These are phyloP conservation scores for Aureobasidium uvarum DNA, from an alignment of 2,329 filamentous ascomycete genomes.

Conservation along the genomic window DNA sequence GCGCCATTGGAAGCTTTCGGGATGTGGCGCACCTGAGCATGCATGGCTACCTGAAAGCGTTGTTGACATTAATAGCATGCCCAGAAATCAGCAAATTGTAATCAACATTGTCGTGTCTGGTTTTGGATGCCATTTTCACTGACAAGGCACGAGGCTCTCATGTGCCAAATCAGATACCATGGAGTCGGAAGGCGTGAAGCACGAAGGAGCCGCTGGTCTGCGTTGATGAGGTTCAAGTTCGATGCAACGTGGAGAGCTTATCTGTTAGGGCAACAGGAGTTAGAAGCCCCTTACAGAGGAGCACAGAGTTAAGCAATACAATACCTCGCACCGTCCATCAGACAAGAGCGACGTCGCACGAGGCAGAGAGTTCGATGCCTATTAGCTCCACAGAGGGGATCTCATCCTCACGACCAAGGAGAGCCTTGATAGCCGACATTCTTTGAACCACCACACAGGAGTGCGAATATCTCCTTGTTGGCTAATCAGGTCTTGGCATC, in stretches of 20 bases:
- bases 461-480: not conserved
- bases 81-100: not conserved
- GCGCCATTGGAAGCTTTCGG: slow-evolving; percentile 14
- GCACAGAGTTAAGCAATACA: not conserved
- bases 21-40: slow-evolving; percentile 4
- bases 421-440: not conserved
- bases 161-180: not conserved
- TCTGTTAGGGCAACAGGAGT: not conserved
- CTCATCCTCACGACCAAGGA: not conserved
- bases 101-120: not conserved
- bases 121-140: too few relatives aligned
- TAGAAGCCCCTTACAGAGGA: not conserved
- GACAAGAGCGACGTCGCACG: not conserved
- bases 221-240: not conserved
- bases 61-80: slow-evolving; percentile 3
- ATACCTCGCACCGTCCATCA: not conserved
- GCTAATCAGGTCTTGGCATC: not conserved
- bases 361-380: not conserved
- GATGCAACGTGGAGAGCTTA: not conserved
- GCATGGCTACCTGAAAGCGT: slow-evolving; percentile 1
- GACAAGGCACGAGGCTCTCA: too few relatives aligned
- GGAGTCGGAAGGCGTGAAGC: not conserved
- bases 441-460: not conserved
- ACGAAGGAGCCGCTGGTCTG: not conserved
- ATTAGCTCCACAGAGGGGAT: not conserved